Evolutionary conservation across 257 asterid species (phyloP).

Genomic region (Solanum boliviense): DNA sequence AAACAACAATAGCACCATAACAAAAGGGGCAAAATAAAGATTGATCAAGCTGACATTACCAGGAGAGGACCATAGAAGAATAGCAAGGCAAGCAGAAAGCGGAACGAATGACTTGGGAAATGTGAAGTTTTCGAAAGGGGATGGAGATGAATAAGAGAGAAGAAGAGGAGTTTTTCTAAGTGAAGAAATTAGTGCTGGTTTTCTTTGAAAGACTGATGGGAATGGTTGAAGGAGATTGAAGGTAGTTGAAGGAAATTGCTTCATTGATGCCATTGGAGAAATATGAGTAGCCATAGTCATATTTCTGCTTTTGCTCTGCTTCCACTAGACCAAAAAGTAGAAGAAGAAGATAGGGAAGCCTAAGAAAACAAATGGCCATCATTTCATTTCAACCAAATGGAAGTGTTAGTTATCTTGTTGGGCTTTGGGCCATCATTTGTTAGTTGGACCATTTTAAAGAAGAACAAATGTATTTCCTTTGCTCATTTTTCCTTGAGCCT

Average conservation of each 20-base stretch:
- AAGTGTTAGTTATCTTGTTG: neutral
- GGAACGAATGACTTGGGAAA: conserved; percentile 10
- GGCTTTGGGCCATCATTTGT: neutral
- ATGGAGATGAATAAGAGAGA: neutral
- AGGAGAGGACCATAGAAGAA: conserved; percentile 38
- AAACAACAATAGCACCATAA: neutral
- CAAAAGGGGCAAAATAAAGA: conserved; percentile 4
- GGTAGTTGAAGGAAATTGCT: neutral
- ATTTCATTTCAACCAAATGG: neutral
- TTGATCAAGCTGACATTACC: conserved; percentile 21
- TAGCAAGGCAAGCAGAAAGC: conserved; percentile 41
- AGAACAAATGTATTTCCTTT: neutral
- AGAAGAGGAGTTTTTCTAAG: neutral
- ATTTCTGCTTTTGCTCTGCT: neutral
- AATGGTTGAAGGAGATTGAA: neutral
- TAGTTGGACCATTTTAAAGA: neutral
- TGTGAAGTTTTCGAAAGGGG: neutral
- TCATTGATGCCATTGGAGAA: neutral
- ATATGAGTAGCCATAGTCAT: neutral
- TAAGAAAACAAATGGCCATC: neutral
- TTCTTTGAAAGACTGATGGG: conserved; percentile 7
- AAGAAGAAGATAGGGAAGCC: neutral
- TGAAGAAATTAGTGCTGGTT: neutral
- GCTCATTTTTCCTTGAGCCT: neutral
- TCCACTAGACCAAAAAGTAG: neutral